Evolutionary conservation across 495 filamentous ascomycete species (phyloP), one percentile per base, ranked within the genome.

Genomic region (Neurospora sp.): DNA sequence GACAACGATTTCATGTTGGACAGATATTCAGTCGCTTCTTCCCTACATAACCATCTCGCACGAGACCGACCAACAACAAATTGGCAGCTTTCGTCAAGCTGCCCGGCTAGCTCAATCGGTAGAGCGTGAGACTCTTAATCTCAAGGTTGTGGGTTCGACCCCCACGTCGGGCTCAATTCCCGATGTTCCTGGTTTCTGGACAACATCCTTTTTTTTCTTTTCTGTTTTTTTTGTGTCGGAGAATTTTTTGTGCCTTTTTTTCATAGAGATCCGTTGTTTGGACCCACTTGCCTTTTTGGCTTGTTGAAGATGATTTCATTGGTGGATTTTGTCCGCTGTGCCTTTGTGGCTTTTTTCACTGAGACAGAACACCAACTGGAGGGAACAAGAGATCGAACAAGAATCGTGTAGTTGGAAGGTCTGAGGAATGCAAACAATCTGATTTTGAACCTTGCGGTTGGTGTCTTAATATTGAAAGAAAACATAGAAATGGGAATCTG

Each of bases 81-180:
- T 46, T 46, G 42, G 42, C 42, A n/a, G 42, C 18, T 46, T 46
- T 41, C 40, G 40, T 41, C 40, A 41, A 46, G 18, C 42, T 46
- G 69, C 69, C 69, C 69, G 76, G 87, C 86, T 90, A 89, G 88
- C 87, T 90, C 88, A 90, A 89, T 90, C 88, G 88, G 88, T 88
- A 89, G 88, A 89, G 88, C 88, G 88, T 89, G 85, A 88, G 88
- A 89, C 88, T 90, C 88, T 90, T 90, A 89, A 89, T 89, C 87
- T 88, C 85, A 89, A 89, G 87, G 87, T 48, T 48, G 44, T 48
- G 44, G 44, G 44, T 48, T 48, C 44, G 44, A 48, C 41, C 41
- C 41, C 40, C 40, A 42, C 41, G 41, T 42, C 41, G 41, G 44
- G 44, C 44, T 48, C 44, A 31, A 59, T 59, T 59, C 48, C 48